Conservation (phyloP, 768 basidiomycete genomes). For the Tulasnella sp. region DNA sequence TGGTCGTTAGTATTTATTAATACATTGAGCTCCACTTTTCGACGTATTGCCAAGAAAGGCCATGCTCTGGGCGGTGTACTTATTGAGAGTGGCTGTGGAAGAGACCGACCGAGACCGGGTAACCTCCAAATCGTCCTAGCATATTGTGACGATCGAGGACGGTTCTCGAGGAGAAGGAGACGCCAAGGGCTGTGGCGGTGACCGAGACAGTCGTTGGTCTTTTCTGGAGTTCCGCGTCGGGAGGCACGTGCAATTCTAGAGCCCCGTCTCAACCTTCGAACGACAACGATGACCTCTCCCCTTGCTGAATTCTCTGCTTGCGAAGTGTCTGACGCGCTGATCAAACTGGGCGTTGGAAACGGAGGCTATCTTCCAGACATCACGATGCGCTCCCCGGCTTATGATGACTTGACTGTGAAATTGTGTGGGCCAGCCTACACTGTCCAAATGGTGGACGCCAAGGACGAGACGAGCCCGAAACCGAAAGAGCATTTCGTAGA, state of each 20-base stretch:
- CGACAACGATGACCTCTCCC: conserved; percentile 1
- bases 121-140: too few relatives aligned
- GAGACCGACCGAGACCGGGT: too few relatives aligned
- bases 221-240: not conserved
- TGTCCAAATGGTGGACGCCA: conserved; percentile 68
- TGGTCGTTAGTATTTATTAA: conserved; percentile 39
- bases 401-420: conserved; percentile 36
- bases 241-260: not conserved
- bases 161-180: too few relatives aligned
- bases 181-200: not conserved
- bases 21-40: not conserved
- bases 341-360: conserved; percentile 66
- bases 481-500: conserved; percentile 77
- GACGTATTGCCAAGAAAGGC: not conserved
- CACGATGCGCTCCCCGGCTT: conserved; percentile 48
- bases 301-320: conserved; percentile 50
- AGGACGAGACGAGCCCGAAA: conserved; percentile 58
- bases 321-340: conserved; percentile 84
- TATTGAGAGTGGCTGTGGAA: not conserved
- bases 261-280: not conserved
- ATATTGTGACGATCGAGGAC: too few relatives aligned
- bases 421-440: conserved; percentile 82
- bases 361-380: conserved; percentile 85
- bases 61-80: not conserved
- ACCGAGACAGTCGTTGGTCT: not conserved